Evolutionary conservation across 768 basidiomycete species (phyloP).

Genomic region (Tulasnella sp.): DNA sequence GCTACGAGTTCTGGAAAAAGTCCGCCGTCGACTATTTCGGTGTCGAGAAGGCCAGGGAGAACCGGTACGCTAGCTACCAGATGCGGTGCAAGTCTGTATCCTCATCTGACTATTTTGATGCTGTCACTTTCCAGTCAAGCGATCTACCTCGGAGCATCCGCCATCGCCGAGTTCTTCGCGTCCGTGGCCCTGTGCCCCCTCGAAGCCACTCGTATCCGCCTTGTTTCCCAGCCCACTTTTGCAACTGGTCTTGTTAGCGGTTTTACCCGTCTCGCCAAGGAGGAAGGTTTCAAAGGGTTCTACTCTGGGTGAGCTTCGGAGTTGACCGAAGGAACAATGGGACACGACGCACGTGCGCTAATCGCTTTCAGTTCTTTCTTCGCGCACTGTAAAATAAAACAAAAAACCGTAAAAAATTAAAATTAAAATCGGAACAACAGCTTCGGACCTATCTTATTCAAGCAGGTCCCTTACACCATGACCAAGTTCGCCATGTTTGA

Average conservation of each 20-base stretch:
- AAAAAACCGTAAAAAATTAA: too few relatives aligned
- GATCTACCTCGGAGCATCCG: constrained; percentile 91
- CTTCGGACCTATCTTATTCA: constrained; percentile 36
- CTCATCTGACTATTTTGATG: background rate
- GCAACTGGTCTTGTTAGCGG: constrained; percentile 30
- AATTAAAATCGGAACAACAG: too few relatives aligned
- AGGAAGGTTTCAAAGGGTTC: constrained; percentile 33
- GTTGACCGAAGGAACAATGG: background rate
- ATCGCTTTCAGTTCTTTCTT: background rate
- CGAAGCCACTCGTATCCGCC: constrained; percentile 42
- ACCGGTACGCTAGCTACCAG: constrained; percentile 27
- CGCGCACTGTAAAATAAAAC: too few relatives aligned
- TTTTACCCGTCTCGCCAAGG: constrained; percentile 30
- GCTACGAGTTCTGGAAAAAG: constrained; percentile 97
- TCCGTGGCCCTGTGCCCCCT: constrained; percentile 92
- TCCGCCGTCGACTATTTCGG: constrained; percentile 80
- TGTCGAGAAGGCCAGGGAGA: constrained; percentile 54
- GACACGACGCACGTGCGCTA: background rate
- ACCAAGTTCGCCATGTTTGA: constrained; percentile 98
- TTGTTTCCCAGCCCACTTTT: constrained; percentile 33
- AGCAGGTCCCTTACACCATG: constrained; percentile 95
- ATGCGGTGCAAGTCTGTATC: background rate
- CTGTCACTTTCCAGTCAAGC: constrained; percentile 52
- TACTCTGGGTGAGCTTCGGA: constrained; percentile 30
- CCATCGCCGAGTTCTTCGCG: constrained; percentile 90